Evolutionary conservation across 192 early-diverging fungal genomes (phyloP).

Genomic region (Tieghemiomyces parasiticus): DNA sequence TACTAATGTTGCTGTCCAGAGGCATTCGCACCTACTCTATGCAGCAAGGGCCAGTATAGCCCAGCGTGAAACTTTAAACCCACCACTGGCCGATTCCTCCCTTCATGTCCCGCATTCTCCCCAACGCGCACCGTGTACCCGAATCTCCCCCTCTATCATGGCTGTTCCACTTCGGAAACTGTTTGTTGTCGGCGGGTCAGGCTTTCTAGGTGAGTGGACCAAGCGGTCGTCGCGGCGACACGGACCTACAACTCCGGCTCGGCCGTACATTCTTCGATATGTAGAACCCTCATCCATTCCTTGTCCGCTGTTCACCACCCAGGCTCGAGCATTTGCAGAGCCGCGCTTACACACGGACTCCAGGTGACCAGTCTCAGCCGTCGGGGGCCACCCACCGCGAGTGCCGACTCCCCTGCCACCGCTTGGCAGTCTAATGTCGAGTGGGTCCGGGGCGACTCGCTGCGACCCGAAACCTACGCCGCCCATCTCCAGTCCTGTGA

Average conservation of each 20-base stretch:
- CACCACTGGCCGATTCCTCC: too few relatives aligned
- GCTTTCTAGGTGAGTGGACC: conserved; percentile 35
- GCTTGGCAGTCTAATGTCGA: conserved; percentile 17
- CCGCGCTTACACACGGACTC: conserved; percentile 26
- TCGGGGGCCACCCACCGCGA: conserved; percentile 22
- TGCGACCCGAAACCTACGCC: conserved; percentile 39
- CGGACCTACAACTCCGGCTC: too few relatives aligned
- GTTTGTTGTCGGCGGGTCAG: conserved; percentile 45
- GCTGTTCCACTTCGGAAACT: conserved; percentile 16
- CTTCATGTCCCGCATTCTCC: too few relatives aligned
- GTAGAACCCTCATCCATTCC: neutral
- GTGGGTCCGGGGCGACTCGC: conserved; percentile 47
- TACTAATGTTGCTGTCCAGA: too few relatives aligned
- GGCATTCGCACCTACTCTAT: too few relatives aligned
- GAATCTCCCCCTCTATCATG: too few relatives aligned
- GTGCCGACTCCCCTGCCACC: neutral
- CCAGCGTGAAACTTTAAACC: too few relatives aligned
- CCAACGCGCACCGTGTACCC: too few relatives aligned
- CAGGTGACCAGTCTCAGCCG: conserved; percentile 33
- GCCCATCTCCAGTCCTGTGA: conserved; percentile 34
- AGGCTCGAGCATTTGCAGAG: conserved; percentile 21
- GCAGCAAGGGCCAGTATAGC: too few relatives aligned
- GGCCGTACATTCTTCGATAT: neutral
- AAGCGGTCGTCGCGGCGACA: conserved; percentile 29
- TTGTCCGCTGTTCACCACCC: conserved; percentile 1